Conservation (phyloP, 345 rosid genomes). For the Conringia planisiliqua region DNA sequence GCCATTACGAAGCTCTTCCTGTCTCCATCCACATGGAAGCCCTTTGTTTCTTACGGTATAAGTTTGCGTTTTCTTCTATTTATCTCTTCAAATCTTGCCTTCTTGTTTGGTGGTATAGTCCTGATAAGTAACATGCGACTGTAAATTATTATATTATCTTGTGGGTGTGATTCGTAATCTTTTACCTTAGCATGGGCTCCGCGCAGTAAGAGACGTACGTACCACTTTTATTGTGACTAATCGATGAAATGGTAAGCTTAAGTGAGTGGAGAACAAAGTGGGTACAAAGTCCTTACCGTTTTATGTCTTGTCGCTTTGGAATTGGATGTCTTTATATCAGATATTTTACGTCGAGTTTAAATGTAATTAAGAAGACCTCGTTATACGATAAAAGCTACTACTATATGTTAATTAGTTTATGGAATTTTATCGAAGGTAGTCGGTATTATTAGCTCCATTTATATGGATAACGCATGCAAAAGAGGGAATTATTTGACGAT, state of each 20-base stretch:
- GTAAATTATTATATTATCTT: neutral
- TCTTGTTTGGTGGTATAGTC: neutral
- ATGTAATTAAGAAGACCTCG: no score
- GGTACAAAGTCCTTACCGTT: neutral
- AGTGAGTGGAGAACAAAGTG: neutral
- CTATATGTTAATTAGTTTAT: no score
- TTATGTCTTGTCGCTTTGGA: neutral
- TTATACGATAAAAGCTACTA: no score
- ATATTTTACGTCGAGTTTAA: no score
- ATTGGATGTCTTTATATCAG: neutral
- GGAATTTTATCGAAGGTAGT: neutral
- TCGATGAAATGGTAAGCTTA: neutral
- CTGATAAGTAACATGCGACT: neutral
- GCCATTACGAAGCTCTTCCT: conserved; percentile 20
- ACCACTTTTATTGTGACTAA: neutral
- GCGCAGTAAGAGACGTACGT: neutral
- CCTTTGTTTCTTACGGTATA: conserved; percentile 10
- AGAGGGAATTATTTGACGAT: neutral
- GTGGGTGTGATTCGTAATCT: neutral
- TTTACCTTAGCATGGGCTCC: neutral
- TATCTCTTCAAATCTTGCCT: neutral
- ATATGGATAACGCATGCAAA: conserved; percentile 29
- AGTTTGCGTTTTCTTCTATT: neutral
- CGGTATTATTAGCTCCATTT: neutral
- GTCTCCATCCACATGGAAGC: conserved; percentile 23